Conservation (phyloP, 257 asterid genomes). For the Osmanthus fragrans region DNA sequence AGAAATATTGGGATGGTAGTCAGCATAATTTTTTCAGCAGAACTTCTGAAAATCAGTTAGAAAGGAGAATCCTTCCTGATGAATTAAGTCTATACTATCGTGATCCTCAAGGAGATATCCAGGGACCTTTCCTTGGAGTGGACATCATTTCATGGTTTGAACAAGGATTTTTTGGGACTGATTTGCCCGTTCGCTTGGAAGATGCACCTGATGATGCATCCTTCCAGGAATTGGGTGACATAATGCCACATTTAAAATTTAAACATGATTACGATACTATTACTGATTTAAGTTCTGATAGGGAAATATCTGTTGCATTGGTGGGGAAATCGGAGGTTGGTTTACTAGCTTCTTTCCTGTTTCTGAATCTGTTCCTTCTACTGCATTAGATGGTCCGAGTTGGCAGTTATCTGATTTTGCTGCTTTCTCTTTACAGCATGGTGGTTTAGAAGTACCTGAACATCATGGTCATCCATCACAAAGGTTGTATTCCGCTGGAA, state of each 20-base stretch:
- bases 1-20: conserved; percentile 50
- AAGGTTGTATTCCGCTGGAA: conserved; percentile 44
- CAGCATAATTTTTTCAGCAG: conserved; percentile 38
- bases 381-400: conserved; percentile 42
- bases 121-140: conserved; percentile 97
- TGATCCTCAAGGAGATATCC: conserved; percentile 97
- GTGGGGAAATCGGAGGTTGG: conserved; percentile 50
- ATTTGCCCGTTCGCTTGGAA: conserved; percentile 88
- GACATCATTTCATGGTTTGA: conserved; percentile 97
- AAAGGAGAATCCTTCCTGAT: conserved; percentile 60
- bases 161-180: conserved; percentile 93
- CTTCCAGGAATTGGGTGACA: conserved; percentile 79
- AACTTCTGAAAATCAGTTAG: conserved; percentile 42
- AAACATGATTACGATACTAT: conserved; percentile 38
- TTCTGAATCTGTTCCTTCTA: conserved; percentile 42
- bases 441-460: conserved; percentile 45
- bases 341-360: background rate
- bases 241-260: conserved; percentile 84
- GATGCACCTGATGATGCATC: conserved; percentile 80
- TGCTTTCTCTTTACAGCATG: conserved; percentile 43
- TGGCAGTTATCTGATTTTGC: conserved; percentile 62
- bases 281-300: conserved; percentile 35
- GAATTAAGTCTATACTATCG: conserved; percentile 82
- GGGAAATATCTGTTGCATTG: conserved; percentile 44
- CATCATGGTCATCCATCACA: conserved; percentile 46